A percentile compares a stretch with the other conserved stretches of the same genome.
phyloP scores from a whole-genome alignment of 495 filamentous ascomycete genomes.

The Penicillium arizonense region DNA sequence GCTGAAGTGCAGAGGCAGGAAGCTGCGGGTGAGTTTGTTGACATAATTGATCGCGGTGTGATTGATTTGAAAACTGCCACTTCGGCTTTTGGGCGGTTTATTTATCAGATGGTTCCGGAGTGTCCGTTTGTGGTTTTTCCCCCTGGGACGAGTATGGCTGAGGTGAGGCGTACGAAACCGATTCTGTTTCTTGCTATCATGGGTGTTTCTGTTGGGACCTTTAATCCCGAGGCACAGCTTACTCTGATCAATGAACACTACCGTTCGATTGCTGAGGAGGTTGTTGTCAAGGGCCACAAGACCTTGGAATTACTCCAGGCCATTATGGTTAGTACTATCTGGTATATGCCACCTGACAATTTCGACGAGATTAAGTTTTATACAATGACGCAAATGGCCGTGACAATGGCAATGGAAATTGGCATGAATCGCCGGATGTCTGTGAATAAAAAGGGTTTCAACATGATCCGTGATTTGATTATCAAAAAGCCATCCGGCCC shows the following conservation, averaged over 20 bases:
- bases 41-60: slow-evolving; percentile 71
- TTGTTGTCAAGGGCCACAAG: slow-evolving; percentile 77
- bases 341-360: slow-evolving; percentile 82
- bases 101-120: slow-evolving; percentile 64
- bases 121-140: slow-evolving; percentile 80
- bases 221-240: slow-evolving; percentile 57
- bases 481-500: slow-evolving; percentile 34
- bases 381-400: slow-evolving; percentile 80
- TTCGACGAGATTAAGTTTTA: slow-evolving; percentile 91
- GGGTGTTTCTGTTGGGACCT: slow-evolving; percentile 60
- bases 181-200: slow-evolving; percentile 81
- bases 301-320: slow-evolving; percentile 84
- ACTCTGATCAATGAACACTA: slow-evolving; percentile 68
- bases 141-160: slow-evolving; percentile 58
- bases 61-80: slow-evolving; percentile 61
- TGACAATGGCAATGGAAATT: slow-evolving; percentile 83
- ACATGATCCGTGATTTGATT: slow-evolving; percentile 30
- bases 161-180: slow-evolving; percentile 70
- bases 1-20: slow-evolving; percentile 7
- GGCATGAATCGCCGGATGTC: slow-evolving; percentile 61
- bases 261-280: slow-evolving; percentile 67
- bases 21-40: slow-evolving; percentile 41
- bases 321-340: slow-evolving; percentile 66
- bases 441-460: slow-evolving; percentile 27
- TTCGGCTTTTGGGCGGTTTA: slow-evolving; percentile 67